Percentiles rank a stretch among this genome's conserved stretches.
Evolutionary conservation across 768 basidiomycete species (phyloP).

Genomic region (Chlorophyllum brunneum): DNA sequence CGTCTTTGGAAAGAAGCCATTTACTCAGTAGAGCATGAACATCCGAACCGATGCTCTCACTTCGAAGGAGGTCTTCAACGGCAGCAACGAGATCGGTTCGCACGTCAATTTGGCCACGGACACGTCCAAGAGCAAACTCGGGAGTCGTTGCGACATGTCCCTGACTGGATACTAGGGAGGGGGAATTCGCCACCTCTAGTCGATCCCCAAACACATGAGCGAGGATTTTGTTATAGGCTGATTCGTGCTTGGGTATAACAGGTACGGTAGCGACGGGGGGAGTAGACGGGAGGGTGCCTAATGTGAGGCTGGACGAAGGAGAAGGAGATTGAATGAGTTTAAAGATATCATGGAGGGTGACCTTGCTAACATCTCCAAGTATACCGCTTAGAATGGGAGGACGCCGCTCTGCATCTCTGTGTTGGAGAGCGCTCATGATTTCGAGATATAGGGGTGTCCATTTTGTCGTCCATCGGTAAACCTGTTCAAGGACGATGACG

Average conservation of each 20-base stretch:
- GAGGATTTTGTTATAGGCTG: constrained; percentile 88
- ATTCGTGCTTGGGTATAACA: constrained; percentile 86
- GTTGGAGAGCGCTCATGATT: constrained; percentile 67
- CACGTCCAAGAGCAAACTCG: constrained; percentile 90
- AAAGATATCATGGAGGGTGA: constrained; percentile 42
- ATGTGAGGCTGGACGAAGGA: constrained; percentile 39
- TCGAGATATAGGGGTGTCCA: constrained; percentile 90
- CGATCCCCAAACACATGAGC: constrained; percentile 73
- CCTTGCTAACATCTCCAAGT: constrained; percentile 46
- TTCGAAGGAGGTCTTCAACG: constrained; percentile 63
- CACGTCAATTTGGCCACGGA: constrained; percentile 76
- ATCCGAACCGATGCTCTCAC: constrained; percentile 42
- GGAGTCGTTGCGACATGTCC: constrained; percentile 84
- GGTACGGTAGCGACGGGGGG: constrained; percentile 35
- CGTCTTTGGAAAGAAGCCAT: constrained; percentile 80
- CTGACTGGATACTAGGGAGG: constrained; percentile 61
- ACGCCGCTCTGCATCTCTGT: constrained; percentile 41
- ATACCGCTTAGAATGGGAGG: constrained; percentile 60
- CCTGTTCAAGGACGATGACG: constrained; percentile 81
- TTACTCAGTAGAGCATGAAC: constrained; percentile 70
- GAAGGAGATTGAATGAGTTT: constrained; percentile 43
- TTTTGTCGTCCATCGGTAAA: constrained; percentile 70
- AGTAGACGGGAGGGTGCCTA: constrained; percentile 36
- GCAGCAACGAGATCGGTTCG: constrained; percentile 62
- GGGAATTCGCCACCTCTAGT: constrained; percentile 83